Percentiles rank a stretch among this genome's conserved stretches.
phyloP scores from a whole-genome alignment of 352 stramenopile species.

The Discostella stelligera region DNA sequence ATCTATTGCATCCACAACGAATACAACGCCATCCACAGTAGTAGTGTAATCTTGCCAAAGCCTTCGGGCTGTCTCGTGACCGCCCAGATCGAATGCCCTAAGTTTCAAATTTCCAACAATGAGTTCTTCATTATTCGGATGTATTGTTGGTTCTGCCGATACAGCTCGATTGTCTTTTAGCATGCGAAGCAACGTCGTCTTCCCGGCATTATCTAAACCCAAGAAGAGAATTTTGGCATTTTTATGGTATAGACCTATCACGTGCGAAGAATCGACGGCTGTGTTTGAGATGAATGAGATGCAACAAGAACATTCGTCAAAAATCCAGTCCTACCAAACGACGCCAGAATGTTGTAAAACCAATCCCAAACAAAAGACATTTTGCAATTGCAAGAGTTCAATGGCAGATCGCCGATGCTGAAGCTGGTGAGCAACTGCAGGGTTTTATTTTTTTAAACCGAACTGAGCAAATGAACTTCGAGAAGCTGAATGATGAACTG shows the following conservation, averaged over 20 bases:
- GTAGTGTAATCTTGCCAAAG: slow-evolving; percentile 99
- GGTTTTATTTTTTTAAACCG: neutral
- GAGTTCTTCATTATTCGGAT: slow-evolving; percentile 90
- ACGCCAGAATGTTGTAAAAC: slow-evolving; percentile 80
- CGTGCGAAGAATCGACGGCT: slow-evolving; percentile 11
- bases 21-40: slow-evolving; percentile 98
- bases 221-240: slow-evolving; percentile 99
- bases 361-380: slow-evolving; percentile 77
- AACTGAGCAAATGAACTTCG: neutral
- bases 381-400: slow-evolving; percentile 1
- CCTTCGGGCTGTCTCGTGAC: slow-evolving; percentile 92
- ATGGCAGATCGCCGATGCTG: neutral
- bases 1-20: slow-evolving; percentile 98
- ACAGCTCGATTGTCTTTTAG: slow-evolving; percentile 90
- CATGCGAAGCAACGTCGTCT: slow-evolving; percentile 99
- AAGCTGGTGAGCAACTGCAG: neutral
- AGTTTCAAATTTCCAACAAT: slow-evolving; percentile 96
- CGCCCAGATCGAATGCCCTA: slow-evolving; percentile 98
- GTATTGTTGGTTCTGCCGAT: slow-evolving; percentile 67
- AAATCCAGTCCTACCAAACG: slow-evolving; percentile 63
- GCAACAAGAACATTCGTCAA: neutral
- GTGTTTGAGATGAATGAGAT: neutral
- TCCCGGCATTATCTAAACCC: slow-evolving; percentile 99
- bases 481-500: slow-evolving; percentile 8
- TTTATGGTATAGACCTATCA: slow-evolving; percentile 98